Evolutionary conservation across 164 flowering plant species (phyloP).

Genomic region (Annona cherimola): DNA sequence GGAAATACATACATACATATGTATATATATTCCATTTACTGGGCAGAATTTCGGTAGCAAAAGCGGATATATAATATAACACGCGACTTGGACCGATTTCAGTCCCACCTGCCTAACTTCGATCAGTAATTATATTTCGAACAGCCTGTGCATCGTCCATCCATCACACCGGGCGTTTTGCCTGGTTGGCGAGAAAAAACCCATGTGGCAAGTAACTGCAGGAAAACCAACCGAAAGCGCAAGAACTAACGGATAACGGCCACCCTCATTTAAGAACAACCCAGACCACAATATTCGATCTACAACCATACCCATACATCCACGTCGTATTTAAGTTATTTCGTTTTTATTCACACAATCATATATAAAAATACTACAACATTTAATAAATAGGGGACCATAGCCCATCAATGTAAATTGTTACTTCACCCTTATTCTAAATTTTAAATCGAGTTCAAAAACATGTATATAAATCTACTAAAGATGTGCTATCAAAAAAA

Average conservation of each 20-base stretch:
- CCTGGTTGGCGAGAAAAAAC: neutral
- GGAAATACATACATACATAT: too few relatives aligned
- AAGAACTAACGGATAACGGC: constrained; percentile 16
- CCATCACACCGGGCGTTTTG: neutral
- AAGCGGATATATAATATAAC: too few relatives aligned
- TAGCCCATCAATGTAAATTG: neutral
- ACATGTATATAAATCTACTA: too few relatives aligned
- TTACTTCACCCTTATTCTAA: neutral
- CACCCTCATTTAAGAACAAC: constrained; percentile 22
- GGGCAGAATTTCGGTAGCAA: too few relatives aligned
- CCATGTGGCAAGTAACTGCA: neutral
- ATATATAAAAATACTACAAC: constrained; percentile 5
- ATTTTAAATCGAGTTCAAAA: neutral
- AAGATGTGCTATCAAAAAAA: too few relatives aligned
- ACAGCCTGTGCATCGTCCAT: neutral
- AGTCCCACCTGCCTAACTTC: too few relatives aligned
- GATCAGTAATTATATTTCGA: neutral
- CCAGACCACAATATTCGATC: constrained; percentile 17
- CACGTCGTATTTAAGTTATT: constrained; percentile 5
- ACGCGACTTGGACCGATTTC: too few relatives aligned
- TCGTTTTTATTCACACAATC: constrained; percentile 10
- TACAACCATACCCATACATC: constrained; percentile 15
- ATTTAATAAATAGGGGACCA: neutral
- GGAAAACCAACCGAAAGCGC: constrained; percentile 5
- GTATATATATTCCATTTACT: too few relatives aligned